These are phyloP conservation scores for Metschnikowia aberdeeniae DNA, from an alignment of 805 yeast species.

Conservation along the genomic window DNA sequence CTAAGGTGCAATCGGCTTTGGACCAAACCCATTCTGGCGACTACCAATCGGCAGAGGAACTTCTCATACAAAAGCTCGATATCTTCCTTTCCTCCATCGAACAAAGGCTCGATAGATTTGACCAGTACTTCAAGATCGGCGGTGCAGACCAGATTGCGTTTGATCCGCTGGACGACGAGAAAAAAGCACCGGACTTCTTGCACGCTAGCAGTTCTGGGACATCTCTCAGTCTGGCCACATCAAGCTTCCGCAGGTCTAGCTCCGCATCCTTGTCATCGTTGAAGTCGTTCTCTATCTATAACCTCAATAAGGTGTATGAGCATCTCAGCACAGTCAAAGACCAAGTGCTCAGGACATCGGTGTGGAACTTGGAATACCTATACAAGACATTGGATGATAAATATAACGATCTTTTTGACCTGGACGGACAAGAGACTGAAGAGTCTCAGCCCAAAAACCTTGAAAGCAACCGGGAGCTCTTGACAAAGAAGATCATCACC, in stretches of 20 bases:
- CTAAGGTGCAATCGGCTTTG: too few relatives aligned
- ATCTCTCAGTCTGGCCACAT: slow-evolving; percentile 7
- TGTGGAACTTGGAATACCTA: slow-evolving; percentile 36
- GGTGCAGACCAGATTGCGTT: slow-evolving; percentile 7
- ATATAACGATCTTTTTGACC: slow-evolving; percentile 33
- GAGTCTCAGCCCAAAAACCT: background rate
- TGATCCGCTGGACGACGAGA: slow-evolving; percentile 12
- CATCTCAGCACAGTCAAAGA: slow-evolving; percentile 33
- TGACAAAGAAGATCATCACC: slow-evolving; percentile 36
- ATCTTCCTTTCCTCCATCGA: slow-evolving; percentile 41
- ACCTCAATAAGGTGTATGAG: slow-evolving; percentile 33
- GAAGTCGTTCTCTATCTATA: slow-evolving; percentile 28
- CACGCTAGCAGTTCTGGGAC: background rate
- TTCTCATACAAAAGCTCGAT: slow-evolving; percentile 38
- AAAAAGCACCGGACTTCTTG: slow-evolving; percentile 1
- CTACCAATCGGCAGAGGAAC: slow-evolving; percentile 30
- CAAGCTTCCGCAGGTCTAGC: slow-evolving; percentile 21
- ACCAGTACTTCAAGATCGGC: slow-evolving; percentile 33
- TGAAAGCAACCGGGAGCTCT: slow-evolving; percentile 22
- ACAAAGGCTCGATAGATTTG: slow-evolving; percentile 36
- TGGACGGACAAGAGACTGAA: slow-evolving; percentile 11
- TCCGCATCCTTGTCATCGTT: slow-evolving; percentile 27
- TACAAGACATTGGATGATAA: slow-evolving; percentile 40
- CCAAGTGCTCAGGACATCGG: slow-evolving; percentile 34
- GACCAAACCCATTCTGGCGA: background rate